Conservation (phyloP, 2,329 filamentous ascomycete genomes). For the Fusarium avenaceum region DNA sequence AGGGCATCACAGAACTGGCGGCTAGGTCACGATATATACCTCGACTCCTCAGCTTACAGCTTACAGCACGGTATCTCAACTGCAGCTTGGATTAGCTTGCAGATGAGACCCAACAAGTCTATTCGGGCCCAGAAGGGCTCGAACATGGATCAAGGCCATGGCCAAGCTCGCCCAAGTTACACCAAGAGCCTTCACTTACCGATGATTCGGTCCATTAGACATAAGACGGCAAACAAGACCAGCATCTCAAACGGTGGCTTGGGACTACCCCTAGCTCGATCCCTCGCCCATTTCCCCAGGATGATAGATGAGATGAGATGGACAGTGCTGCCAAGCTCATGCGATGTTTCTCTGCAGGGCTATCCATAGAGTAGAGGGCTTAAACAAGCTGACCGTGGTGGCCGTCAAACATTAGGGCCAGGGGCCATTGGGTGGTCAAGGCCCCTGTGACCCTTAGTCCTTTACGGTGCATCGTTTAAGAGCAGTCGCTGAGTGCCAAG, state of each 20-base stretch:
- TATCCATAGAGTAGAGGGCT: neutral
- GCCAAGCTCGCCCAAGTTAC: slow-evolving; percentile 29
- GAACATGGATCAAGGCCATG: slow-evolving; percentile 14
- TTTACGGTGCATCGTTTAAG: slow-evolving; percentile 34
- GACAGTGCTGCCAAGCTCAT: neutral
- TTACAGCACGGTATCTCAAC: slow-evolving; percentile 7
- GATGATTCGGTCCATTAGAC: slow-evolving; percentile 9
- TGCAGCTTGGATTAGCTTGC: slow-evolving; percentile 25
- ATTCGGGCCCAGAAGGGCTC: slow-evolving; percentile 4
- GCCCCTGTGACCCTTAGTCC: slow-evolving; percentile 24
- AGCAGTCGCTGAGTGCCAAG: slow-evolving; percentile 33
- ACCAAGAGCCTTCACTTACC: slow-evolving; percentile 20
- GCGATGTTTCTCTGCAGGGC: slow-evolving; percentile 1
- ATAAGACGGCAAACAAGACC: slow-evolving; percentile 24
- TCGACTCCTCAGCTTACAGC: slow-evolving; percentile 11
- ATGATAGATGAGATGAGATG: neutral
- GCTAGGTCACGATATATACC: slow-evolving; percentile 44
- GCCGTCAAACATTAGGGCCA: slow-evolving; percentile 21
- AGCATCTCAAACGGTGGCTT: slow-evolving; percentile 45
- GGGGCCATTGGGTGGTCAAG: slow-evolving; percentile 11
- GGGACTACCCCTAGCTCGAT: slow-evolving; percentile 22
- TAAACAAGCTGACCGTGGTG: slow-evolving; percentile 15
- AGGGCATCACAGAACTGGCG: slow-evolving; percentile 14
- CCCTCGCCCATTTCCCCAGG: slow-evolving; percentile 29
- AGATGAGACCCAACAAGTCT: slow-evolving; percentile 22